These are phyloP conservation scores for Chamaecyparis obtusa DNA, from an alignment of 75 land plant genomes.

Conservation along the genomic window DNA sequence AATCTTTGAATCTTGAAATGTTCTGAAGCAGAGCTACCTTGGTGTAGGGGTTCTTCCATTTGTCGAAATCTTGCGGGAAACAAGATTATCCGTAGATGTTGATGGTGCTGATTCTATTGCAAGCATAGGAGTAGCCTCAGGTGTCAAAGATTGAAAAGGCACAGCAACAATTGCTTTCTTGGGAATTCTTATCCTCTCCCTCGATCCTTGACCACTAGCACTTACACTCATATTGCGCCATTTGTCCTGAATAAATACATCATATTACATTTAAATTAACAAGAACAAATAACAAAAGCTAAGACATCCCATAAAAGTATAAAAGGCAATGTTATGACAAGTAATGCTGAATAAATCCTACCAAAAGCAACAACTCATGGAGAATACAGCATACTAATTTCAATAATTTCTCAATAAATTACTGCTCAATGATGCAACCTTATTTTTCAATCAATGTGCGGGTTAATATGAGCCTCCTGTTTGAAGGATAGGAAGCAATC, in stretches of 20 bases:
- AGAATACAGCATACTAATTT: background rate
- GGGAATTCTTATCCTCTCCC: slow-evolving; percentile 38
- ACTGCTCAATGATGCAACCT: background rate
- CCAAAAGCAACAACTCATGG: background rate
- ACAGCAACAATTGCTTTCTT: slow-evolving; percentile 19
- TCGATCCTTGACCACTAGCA: slow-evolving; percentile 55
- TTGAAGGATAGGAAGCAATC: too few species aligned
- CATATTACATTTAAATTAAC: background rate
- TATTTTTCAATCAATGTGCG: background rate
- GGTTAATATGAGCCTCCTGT: background rate
- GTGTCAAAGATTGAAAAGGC: slow-evolving; percentile 13
- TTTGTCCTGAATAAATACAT: slow-evolving; percentile 59
- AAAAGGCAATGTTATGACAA: too few species aligned
- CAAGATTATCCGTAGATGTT: background rate
- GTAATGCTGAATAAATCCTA: background rate
- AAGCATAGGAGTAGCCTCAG: slow-evolving; percentile 8
- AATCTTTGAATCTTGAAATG: background rate
- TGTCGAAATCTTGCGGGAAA: slow-evolving; percentile 15
- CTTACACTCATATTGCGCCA: slow-evolving; percentile 86
- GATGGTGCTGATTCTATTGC: slow-evolving; percentile 10
- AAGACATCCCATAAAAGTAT: background rate
- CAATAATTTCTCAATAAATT: background rate
- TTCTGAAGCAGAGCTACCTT: slow-evolving; percentile 6
- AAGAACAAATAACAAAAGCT: background rate
- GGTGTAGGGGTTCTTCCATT: slow-evolving; percentile 21